These are phyloP conservation scores for Cymbopogon citratus DNA, from an alignment of 176 grass and related monocot species.

Conservation along the genomic window DNA sequence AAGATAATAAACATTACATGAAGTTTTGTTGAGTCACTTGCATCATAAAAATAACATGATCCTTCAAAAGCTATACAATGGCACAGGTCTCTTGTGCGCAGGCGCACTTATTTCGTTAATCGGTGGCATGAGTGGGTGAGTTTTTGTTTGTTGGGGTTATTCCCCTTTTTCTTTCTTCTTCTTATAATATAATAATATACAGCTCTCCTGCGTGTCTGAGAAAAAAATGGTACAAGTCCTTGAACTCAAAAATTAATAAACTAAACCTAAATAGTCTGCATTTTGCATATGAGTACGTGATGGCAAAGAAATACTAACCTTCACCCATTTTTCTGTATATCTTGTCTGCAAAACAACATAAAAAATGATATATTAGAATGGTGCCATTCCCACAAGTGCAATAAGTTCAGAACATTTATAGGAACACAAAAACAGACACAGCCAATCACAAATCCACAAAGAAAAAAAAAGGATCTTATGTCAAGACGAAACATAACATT, in stretches of 20 bases:
- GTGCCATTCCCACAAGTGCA: neutral
- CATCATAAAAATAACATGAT: neutral
- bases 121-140: neutral
- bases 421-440: neutral
- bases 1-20: neutral
- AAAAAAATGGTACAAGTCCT: neutral
- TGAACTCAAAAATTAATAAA: neutral
- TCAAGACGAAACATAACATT: slow-evolving; percentile 14
- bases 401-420: slow-evolving; percentile 5
- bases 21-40: neutral
- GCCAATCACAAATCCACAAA: neutral
- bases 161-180: neutral
- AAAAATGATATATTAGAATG: slow-evolving; percentile 24
- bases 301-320: slow-evolving; percentile 48
- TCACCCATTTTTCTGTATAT: slow-evolving; percentile 87
- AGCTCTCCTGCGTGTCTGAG: neutral
- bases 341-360: slow-evolving; percentile 55
- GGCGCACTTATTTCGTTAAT: neutral
- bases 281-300: neutral
- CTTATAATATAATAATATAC: neutral
- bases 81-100: neutral
- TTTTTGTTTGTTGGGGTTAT: neutral
- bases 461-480: neutral
- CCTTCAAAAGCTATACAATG: neutral
- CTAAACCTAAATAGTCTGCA: neutral